Evolutionary conservation across 1,284 basidiomycete species (phyloP).

Genomic region (Gomphus bonarii): DNA sequence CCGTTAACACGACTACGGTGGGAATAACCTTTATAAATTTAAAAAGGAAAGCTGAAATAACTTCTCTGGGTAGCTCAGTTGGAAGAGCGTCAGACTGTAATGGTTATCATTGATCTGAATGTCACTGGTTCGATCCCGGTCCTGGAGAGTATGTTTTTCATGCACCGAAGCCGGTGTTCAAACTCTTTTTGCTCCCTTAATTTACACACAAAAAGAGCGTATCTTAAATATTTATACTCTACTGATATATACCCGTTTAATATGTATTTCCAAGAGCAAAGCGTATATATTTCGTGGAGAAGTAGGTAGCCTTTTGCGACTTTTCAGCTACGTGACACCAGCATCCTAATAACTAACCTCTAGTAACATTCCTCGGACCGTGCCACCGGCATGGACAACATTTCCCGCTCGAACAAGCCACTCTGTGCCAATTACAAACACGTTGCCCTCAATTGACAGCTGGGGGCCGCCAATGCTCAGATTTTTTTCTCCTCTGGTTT

Average conservation of each 20-base stretch:
- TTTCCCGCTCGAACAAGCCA: constrained; percentile 75
- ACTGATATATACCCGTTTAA: no score
- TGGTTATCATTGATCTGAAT: constrained; percentile 35
- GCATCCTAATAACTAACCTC: constrained; percentile 40
- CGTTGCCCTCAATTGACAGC: constrained; percentile 53
- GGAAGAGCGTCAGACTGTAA: constrained; percentile 77
- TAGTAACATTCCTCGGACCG: constrained; percentile 65
- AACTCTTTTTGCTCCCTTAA: no score
- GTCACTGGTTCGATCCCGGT: constrained; percentile 60
- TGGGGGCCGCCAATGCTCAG: constrained; percentile 24
- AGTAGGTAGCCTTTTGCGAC: constrained; percentile 56
- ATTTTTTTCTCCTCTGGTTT: constrained; percentile 33
- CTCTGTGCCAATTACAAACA: constrained; percentile 64
- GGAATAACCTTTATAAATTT: no score
- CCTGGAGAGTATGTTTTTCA: no score
- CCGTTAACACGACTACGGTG: no score
- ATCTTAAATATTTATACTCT: neutral
- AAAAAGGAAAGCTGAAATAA: no score
- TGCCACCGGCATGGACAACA: constrained; percentile 60
- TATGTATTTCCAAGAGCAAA: no score
- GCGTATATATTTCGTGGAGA: no score
- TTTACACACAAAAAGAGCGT: no score
- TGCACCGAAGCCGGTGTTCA: no score
- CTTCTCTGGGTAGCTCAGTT: constrained; percentile 62
- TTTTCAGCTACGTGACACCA: neutral